These are phyloP conservation scores for Peronospora belbahrii DNA, from an alignment of 352 stramenopile genomes.

Conservation along the genomic window DNA sequence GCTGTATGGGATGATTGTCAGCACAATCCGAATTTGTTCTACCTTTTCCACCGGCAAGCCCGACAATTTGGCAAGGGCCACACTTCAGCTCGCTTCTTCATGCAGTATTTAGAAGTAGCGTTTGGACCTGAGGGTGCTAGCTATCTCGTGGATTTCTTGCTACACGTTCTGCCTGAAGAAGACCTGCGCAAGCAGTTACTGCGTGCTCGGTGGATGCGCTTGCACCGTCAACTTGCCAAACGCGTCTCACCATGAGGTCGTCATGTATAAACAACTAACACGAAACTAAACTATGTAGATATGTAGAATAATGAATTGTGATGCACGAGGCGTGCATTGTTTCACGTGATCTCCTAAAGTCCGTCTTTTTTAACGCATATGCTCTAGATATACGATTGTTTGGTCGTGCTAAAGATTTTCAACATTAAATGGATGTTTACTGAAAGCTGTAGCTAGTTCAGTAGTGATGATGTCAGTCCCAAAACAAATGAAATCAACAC, in stretches of 20 bases:
- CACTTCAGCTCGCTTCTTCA: slow-evolving; percentile 48
- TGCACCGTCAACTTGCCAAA: slow-evolving; percentile 55
- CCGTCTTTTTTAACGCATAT: too few relatives aligned
- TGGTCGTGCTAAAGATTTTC: too few relatives aligned
- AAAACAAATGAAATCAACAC: too few relatives aligned
- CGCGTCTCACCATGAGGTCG: slow-evolving; percentile 31
- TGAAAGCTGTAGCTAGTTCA: too few relatives aligned
- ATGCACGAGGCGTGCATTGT: too few relatives aligned
- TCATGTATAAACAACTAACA: slow-evolving; percentile 9
- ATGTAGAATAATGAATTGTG: background rate
- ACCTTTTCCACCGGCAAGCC: slow-evolving; percentile 73
- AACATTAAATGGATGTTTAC: too few relatives aligned
- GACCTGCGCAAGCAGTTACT: slow-evolving; percentile 56
- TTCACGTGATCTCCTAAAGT: too few relatives aligned
- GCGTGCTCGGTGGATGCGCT: slow-evolving; percentile 51
- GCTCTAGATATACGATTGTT: too few relatives aligned
- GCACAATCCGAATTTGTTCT: slow-evolving; percentile 78
- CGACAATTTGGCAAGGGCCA: slow-evolving; percentile 64
- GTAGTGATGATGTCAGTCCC: too few relatives aligned
- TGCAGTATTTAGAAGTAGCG: slow-evolving; percentile 75
- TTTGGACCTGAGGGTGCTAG: slow-evolving; percentile 62
- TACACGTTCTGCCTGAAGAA: slow-evolving; percentile 67
- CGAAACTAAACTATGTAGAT: slow-evolving; percentile 5
- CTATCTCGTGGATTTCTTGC: slow-evolving; percentile 78
- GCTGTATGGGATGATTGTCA: slow-evolving; percentile 81